Evolutionary conservation across 2,329 filamentous ascomycete genomes (phyloP).

Genomic region (Alternaria arbusti): DNA sequence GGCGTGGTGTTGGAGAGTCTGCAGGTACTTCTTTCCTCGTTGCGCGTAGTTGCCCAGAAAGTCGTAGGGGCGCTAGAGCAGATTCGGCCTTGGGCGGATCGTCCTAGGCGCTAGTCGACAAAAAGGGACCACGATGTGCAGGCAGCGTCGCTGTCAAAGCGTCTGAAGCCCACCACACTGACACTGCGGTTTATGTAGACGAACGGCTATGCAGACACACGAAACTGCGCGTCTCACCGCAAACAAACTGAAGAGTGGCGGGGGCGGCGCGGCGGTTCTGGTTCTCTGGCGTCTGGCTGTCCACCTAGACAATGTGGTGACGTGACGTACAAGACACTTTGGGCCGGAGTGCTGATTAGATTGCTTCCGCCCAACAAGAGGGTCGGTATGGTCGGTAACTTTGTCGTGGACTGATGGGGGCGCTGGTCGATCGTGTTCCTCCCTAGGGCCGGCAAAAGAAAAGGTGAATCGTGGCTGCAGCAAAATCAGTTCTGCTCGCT

Average conservation of each 20-base stretch:
- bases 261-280: not conserved
- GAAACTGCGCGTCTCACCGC: not conserved
- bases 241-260: not conserved
- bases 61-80: conserved; percentile 33
- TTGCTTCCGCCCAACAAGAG: conserved; percentile 21
- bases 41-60: conserved; percentile 42
- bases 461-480: conserved; percentile 24
- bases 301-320: conserved; percentile 1
- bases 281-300: not conserved
- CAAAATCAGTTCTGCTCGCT: conserved; percentile 24
- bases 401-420: conserved; percentile 4
- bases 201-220: not conserved
- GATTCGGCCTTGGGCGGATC: conserved; percentile 30
- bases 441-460: conserved; percentile 24
- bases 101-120: conserved; percentile 15
- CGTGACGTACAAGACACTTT: conserved; percentile 4
- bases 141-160: conserved; percentile 27
- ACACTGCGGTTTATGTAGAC: conserved; percentile 12
- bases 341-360: conserved; percentile 9
- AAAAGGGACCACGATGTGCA: conserved; percentile 22
- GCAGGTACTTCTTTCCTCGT: conserved; percentile 47
- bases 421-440: conserved; percentile 13
- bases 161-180: conserved; percentile 9
- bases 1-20: conserved; percentile 41
- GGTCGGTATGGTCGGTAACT: not conserved